phyloP scores from a whole-genome alignment of 2,329 filamentous ascomycete species.

The Fusarium scirpi region DNA sequence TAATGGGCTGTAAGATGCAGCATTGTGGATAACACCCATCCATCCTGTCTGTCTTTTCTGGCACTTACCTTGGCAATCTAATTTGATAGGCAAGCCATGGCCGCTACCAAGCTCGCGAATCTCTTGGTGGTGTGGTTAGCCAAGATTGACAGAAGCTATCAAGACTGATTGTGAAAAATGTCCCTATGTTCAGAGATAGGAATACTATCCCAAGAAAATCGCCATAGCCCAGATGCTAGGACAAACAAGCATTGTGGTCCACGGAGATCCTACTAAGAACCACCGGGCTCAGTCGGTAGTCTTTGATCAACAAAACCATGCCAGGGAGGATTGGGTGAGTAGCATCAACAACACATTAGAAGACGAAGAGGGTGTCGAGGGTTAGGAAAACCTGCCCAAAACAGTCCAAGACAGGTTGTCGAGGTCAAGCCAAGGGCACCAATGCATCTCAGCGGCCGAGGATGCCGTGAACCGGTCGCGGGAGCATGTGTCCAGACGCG shows the following conservation, averaged over 20 bases:
- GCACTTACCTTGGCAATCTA: conserved; percentile 20
- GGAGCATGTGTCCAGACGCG: conserved; percentile 46
- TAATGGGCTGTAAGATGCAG: conserved; percentile 23
- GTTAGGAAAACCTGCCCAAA: conserved; percentile 19
- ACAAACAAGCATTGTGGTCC: not conserved
- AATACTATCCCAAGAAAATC: not conserved
- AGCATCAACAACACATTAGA: conserved; percentile 8
- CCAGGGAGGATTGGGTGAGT: conserved; percentile 5
- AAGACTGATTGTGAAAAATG: not conserved
- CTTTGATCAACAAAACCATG: conserved; percentile 17
- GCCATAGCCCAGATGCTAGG: no score
- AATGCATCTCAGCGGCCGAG: conserved; percentile 41
- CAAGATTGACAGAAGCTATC: conserved; percentile 3
- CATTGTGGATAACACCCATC: conserved; percentile 20
- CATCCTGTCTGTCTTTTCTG: conserved; percentile 19
- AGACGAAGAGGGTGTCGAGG: conserved; percentile 27
- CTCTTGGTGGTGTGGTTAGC: conserved; percentile 33
- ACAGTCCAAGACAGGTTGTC: conserved; percentile 10
- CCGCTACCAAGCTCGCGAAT: conserved; percentile 43
- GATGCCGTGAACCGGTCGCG: conserved; percentile 46
- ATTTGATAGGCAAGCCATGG: conserved; percentile 36
- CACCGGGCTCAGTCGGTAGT: not conserved
- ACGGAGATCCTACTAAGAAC: not conserved
- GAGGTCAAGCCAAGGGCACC: conserved; percentile 33
- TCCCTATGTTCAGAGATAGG: not conserved